Evolutionary conservation across 305 asterid species (phyloP).

Genomic region (Rubia tinctorum): DNA sequence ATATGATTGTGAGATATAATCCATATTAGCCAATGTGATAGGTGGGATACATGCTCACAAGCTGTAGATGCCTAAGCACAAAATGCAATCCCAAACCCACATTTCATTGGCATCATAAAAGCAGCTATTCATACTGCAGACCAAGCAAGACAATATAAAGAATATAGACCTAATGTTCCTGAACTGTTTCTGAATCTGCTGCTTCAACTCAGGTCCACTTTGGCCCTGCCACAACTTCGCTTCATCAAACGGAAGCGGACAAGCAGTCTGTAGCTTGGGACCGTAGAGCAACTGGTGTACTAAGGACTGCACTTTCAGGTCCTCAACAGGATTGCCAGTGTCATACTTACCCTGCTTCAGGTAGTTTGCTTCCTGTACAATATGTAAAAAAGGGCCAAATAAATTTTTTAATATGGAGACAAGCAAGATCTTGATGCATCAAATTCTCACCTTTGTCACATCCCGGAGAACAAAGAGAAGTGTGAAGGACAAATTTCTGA

Average conservation of each 20-base stretch:
- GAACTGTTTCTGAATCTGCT: conserved; percentile 79
- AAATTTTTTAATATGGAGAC: conserved; percentile 4
- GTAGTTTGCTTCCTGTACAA: conserved; percentile 69
- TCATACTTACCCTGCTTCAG: conserved; percentile 88
- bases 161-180: conserved; percentile 68
- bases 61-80: background rate
- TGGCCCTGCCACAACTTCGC: conserved; percentile 96
- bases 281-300: conserved; percentile 70
- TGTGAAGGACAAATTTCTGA: conserved; percentile 77
- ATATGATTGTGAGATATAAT: background rate
- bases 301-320: conserved; percentile 75
- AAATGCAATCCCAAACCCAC: background rate
- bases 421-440: conserved; percentile 10
- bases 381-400: conserved; percentile 16
- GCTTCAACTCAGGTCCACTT: conserved; percentile 88
- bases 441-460: conserved; percentile 68
- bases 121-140: background rate
- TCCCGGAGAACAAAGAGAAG: conserved; percentile 94
- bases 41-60: background rate
- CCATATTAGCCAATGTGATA: background rate
- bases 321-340: conserved; percentile 74
- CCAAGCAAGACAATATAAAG: conserved; percentile 1
- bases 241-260: conserved; percentile 92
- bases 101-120: background rate
- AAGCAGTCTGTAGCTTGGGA: conserved; percentile 73